Evolutionary conservation across 345 rosid genomes (phyloP).

Genomic region (Populus nigra): DNA sequence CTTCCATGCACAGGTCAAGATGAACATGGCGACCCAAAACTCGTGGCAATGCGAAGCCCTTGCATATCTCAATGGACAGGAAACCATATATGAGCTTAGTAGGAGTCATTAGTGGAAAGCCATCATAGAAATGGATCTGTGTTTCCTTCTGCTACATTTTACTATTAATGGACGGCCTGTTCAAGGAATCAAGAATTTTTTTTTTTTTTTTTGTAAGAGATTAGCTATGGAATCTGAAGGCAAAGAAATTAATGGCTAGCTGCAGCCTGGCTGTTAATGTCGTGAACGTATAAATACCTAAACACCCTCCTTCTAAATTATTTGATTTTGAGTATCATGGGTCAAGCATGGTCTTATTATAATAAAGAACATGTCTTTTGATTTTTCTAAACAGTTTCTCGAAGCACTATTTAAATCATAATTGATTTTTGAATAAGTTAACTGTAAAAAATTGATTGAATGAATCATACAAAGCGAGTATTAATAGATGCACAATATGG

Average conservation of each 20-base stretch:
- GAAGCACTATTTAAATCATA: background rate
- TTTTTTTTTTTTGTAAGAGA: background rate
- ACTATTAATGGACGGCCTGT: too few relatives aligned
- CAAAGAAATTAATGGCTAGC: background rate
- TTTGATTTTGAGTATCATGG: background rate
- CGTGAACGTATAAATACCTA: background rate
- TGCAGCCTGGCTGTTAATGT: background rate
- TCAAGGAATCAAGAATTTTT: too few relatives aligned
- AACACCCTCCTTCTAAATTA: background rate
- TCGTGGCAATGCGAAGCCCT: background rate
- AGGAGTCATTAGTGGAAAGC: background rate
- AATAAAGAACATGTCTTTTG: background rate
- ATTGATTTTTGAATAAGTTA: too few relatives aligned
- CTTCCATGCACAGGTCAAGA: background rate
- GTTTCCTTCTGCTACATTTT: too few relatives aligned
- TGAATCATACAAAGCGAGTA: too few relatives aligned
- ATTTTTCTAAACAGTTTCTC: background rate
- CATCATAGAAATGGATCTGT: background rate
- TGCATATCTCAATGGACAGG: background rate
- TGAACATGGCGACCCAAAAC: background rate
- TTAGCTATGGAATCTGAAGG: background rate
- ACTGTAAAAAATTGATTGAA: background rate
- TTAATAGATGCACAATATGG: too few relatives aligned
- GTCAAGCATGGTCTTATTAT: background rate
- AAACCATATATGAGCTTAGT: too few relatives aligned